Conservation (phyloP, 176 grass and related monocot species). For the Triticum aestivum region IWGSC_CS_RefSeq_v2.1 NC_057813.1:499461261-499461760, state of each 20-base stretch:
- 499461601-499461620: not conserved
- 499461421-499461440: conserved; percentile 42
- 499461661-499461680: not conserved
- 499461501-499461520: conserved; percentile 9
- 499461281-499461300: not conserved
- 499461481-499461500: not conserved
- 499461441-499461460: not conserved
- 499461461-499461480: not conserved
- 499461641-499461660: not conserved
- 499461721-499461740: conserved; percentile 1
- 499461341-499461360: not conserved
- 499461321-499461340: conserved; percentile 4
- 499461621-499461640: not conserved
- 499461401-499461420: conserved; percentile 90
- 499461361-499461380: conserved; percentile 93
- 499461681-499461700: not conserved
- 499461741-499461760: not conserved
- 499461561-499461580: not conserved
- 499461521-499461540: not conserved
- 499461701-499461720: not conserved
- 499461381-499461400: conserved; percentile 95
- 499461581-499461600: not conserved
- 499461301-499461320: not conserved
- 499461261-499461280: not conserved
- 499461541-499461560: not conserved